A percentile compares a stretch with the other conserved stretches of the same genome.
Conservation (phyloP, 108 stramenopile genomes). For the Stephanodiscus minutulus region DNA sequence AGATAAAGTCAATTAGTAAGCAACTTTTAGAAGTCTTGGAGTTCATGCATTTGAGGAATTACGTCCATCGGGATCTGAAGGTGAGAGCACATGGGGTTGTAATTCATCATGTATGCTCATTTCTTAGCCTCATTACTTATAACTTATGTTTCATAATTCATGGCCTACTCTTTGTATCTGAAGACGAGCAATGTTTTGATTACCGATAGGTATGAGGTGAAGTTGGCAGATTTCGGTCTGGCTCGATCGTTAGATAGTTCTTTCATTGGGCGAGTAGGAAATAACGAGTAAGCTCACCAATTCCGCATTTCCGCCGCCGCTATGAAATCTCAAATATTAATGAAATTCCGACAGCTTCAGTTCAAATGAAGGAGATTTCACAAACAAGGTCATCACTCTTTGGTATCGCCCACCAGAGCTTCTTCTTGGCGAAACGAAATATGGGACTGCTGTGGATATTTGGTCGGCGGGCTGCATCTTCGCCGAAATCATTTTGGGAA, state of each 20-base stretch:
- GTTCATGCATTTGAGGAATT: conserved; percentile 78
- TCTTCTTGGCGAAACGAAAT: conserved; percentile 78
- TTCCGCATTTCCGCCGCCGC: neutral
- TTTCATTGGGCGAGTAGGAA: conserved; percentile 14
- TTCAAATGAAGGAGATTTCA: conserved; percentile 43
- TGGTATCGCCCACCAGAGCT: conserved; percentile 95
- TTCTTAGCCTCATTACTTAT: neutral
- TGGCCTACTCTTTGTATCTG: conserved; percentile 50
- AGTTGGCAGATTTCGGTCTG: conserved; percentile 92
- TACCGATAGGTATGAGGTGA: conserved; percentile 73
- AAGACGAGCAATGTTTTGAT: conserved; percentile 93
- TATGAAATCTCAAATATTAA: neutral
- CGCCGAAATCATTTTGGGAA: conserved; percentile 90
- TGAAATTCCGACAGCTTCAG: neutral
- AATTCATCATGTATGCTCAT: neutral
- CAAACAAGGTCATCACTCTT: conserved; percentile 80
- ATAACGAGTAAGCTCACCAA: conserved; percentile 11
- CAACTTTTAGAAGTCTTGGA: conserved; percentile 77
- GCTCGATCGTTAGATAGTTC: conserved; percentile 57
- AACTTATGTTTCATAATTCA: conserved; percentile 22
- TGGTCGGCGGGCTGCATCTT: conserved; percentile 98
- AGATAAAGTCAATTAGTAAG: conserved; percentile 72
- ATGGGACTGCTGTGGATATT: conserved; percentile 90
- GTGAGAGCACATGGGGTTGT: conserved; percentile 1
- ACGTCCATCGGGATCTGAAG: conserved; percentile 61